phyloP scores from a whole-genome alignment of 352 stramenopile genomes.

The Phytophthora chlamydospora region DNA sequence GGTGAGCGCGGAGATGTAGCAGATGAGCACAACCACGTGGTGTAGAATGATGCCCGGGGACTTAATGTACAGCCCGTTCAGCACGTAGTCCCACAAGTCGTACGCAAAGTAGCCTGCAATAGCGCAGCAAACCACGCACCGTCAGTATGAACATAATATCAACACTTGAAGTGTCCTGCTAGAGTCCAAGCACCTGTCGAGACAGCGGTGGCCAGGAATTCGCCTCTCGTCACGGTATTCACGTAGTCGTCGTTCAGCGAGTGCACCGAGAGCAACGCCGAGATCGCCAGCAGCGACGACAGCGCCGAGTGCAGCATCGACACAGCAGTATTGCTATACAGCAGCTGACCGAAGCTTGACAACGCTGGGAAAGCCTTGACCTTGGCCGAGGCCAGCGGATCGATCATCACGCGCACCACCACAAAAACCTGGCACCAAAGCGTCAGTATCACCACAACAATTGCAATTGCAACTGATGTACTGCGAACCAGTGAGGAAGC shows the following conservation, averaged over 20 bases:
- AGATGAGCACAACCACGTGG: slow-evolving; percentile 82
- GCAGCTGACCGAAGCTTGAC: slow-evolving; percentile 47
- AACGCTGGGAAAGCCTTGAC: slow-evolving; percentile 59
- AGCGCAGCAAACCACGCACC: slow-evolving; percentile 12
- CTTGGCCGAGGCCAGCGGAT: slow-evolving; percentile 41
- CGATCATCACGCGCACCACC: slow-evolving; percentile 42
- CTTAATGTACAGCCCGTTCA: slow-evolving; percentile 78
- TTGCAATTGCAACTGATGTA: not conserved
- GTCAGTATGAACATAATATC: slow-evolving; percentile 1
- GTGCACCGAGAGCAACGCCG: slow-evolving; percentile 53
- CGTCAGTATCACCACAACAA: slow-evolving; percentile 1
- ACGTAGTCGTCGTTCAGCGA: slow-evolving; percentile 55
- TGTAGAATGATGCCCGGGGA: slow-evolving; percentile 70
- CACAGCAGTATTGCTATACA: slow-evolving; percentile 79
- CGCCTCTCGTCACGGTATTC: slow-evolving; percentile 39
- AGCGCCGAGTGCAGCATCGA: slow-evolving; percentile 73
- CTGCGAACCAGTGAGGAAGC: slow-evolving; percentile 58
- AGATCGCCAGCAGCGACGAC: slow-evolving; percentile 62
- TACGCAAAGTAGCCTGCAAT: slow-evolving; percentile 77
- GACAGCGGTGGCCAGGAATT: slow-evolving; percentile 64
- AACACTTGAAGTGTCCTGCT: not conserved
- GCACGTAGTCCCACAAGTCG: slow-evolving; percentile 79
- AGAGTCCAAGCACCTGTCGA: slow-evolving; percentile 51
- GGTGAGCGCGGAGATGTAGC: slow-evolving; percentile 76
- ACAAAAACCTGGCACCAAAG: slow-evolving; percentile 47